Percentiles rank a stretch among this genome's conserved stretches.
phyloP scores from a whole-genome alignment of 2,329 filamentous ascomycete genomes.

The Trichoderma endophyticum region DNA sequence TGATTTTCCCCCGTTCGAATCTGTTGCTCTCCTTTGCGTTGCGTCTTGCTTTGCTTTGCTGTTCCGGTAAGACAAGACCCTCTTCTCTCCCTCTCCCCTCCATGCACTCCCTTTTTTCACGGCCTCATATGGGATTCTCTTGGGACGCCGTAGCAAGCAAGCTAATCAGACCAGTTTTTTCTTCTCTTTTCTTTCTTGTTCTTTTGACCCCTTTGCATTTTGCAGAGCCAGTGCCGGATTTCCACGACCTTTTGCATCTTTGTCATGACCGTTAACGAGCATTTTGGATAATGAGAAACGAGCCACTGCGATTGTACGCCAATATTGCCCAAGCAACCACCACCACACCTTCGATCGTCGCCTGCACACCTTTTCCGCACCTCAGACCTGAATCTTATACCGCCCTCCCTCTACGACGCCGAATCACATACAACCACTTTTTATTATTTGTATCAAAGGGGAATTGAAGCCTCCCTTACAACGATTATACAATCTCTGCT shows the following conservation, averaged over 20 bases:
- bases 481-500: not conserved
- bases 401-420: not conserved
- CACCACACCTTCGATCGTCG: not conserved
- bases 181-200: constrained; percentile 1
- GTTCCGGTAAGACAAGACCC: constrained; percentile 12
- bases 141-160: not conserved
- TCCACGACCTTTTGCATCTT: constrained; percentile 17
- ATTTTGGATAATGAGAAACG: constrained; percentile 21
- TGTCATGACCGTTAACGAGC: constrained; percentile 20
- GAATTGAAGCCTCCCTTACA: constrained; percentile 12
- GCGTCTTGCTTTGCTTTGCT: constrained; percentile 10
- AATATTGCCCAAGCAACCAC: constrained; percentile 14
- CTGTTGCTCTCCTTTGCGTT: constrained; percentile 7
- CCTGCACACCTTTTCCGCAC: constrained; percentile 1
- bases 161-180: constrained; percentile 14
- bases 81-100: constrained; percentile 10
- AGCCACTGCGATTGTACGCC: constrained; percentile 18
- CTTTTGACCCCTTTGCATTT: not conserved
- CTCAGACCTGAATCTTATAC: constrained; percentile 7
- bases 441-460: not conserved
- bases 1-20: not conserved
- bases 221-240: not conserved
- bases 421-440: not conserved
- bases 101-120: constrained; percentile 19
- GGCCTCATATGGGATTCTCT: not conserved